Base-by-base conservation (phyloP, 768 basidiomycete species). In the Ephemerocybe angulata region DNA sequence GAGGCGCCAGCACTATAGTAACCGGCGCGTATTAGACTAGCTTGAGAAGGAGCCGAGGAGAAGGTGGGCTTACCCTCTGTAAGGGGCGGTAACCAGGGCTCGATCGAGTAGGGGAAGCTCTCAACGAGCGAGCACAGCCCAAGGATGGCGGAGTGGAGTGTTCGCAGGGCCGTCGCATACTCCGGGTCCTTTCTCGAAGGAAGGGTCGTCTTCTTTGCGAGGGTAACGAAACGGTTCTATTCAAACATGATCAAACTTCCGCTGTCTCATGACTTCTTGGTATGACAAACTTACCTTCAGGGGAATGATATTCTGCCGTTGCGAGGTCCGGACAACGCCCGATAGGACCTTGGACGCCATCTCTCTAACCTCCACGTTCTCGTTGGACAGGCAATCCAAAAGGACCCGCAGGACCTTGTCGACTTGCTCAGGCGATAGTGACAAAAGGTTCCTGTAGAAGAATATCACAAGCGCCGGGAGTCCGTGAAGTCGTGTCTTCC, bases 31-130 rank as follows among this genome's bases (percentile, higher is more conserved):
- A 13, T 25, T 28, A 38, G 41, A 41, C 22, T 28, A 52, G 22
- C 40, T 30, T 15, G 50, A 42, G 27, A 41, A 51, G 52, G 42
- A 47, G n/a, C n/a, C n/a, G n/a, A n/a, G n/a, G n/a, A n/a, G 29
- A 21, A 50, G 6, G 7, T 33, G 29, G 51, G 60, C 74, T 37
- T 61, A 88, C 88, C 81, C 76, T 90, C 88, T 31, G 88, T 88
- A 50, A 91, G 76, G 19, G 87, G 74, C 28, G 88, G 88, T 80
- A 96, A 85, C 88, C 93, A 98, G 42, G 85, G 78, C 62, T 96
- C 95, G 2, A 97, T 89, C 11, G 93, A 93, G 73, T 96, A 97
- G 12, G 95, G 95, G 70, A 89, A 90, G 54, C 94, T 95, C 66
- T 93, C 90, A 49, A 98, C 82, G 42, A 98, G 77, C 10, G 95